Base-by-base conservation (phyloP, 768 basidiomycete genomes). In the Leccinum olivaceopallidum region DNA sequence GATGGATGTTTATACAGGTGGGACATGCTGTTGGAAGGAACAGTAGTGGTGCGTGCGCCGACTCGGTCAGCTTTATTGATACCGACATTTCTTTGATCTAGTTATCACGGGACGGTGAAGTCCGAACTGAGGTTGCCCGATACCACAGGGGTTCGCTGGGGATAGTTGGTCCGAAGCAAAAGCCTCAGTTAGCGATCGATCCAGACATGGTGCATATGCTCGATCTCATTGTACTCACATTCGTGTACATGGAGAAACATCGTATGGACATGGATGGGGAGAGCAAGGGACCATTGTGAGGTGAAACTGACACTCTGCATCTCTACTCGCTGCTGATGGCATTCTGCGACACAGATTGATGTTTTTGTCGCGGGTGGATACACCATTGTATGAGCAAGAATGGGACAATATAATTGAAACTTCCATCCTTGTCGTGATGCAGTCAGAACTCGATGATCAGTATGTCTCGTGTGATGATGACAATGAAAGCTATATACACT, bases 1-100 rank as follows among this genome's bases (percentile, higher is more conserved):
- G 75, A 78, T 54, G 73, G 73, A 7, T 60, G 54, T 14, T 61
- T 69, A n/a, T 78, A 77, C 30, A 69, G 70, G 18, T 79, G 77
- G 77, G 65, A 67, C 13, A 65, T 77, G 60, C 59, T 55, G 1
- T 39, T 55, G 2, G 18, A 51, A 0, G 22, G 54, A 0, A 63
- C 65, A 6, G 64, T 64, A 53, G 66, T 72, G 52, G 66, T 72
- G 44, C 44, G 71, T 69, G 28, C 8, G 5, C n/a, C 30, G 1
- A 36, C 16, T 22, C 9, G 8, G 32, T 3, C n/a, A 5, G 14
- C 20, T 30, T 8, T 47, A 26, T 34, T 7, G 26, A 13, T 48
- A 34, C 28, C 9, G 14, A 65, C 56, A 4, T 32, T 56, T 3
- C 10, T 39, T 32, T 7, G 3, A 28, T 20, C 34, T 52, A 71